Evolutionary conservation across 1,139 yeast species (phyloP), one percentile per base, ranked within the genome.

Genomic region (Scheffersomyces titani): DNA sequence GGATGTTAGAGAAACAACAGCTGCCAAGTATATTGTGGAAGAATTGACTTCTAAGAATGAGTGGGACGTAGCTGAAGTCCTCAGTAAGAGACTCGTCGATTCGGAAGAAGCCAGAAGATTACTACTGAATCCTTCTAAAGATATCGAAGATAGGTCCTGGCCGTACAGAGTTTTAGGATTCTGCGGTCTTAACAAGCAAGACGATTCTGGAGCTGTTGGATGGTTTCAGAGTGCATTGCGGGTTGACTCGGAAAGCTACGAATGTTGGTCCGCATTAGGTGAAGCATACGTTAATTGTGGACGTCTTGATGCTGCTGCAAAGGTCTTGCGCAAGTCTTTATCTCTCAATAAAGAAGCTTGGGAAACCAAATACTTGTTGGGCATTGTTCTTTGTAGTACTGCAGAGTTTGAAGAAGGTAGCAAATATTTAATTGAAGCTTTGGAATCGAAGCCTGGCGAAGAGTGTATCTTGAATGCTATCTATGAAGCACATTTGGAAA

Each of bases 191-290:
- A 93, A 92, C 66, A 77, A 75, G 30, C 91, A 88, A 61, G 88
- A 90, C 63, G 92, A 87, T 63, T 86, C 86, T 2, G 87, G 86
- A 57, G 97, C 99, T 0, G 88, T 93, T 50, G 94, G 90, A 69
- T 87, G 90, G 85, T 92, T 92, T 67, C 99, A 94, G 71, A 84
- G 87, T 36, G 93, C 97, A 0, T 76, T 96, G 55, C 81, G 98
- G 60, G 76, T 90, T 62, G 77, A 86, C 47, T 77, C 89, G 0
- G 66, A 70, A 57, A 98, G 94, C 71, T 71, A 83, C 7, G 88
- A 90, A 63, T 88, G 97, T 13, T 93, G 98, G 98, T 80, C 90
- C 24, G 98, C 98, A 0, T 77, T 94, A 47, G 99, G 99, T 20
- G 99, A 96, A 70, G 96, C 98, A 0, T 94, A 94, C 69, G 79